Conservation (phyloP, 768 basidiomycete species). For the Kwoniella pini region DNA sequence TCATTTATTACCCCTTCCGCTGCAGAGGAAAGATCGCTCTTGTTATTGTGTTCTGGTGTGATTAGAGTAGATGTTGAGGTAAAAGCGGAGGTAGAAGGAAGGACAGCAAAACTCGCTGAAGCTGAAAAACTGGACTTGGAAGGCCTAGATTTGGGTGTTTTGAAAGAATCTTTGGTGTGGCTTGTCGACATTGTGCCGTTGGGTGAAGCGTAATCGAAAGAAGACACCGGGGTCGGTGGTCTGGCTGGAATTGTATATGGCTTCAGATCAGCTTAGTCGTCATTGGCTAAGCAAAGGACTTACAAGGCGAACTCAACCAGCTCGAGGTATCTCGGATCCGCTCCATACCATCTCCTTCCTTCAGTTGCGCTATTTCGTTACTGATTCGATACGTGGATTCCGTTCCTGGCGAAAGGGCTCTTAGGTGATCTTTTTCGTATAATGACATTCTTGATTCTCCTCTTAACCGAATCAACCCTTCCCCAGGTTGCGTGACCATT, state of each 20-base stretch:
- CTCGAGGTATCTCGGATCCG: conserved; percentile 12
- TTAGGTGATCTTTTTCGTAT: conserved; percentile 7
- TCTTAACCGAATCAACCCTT: conserved; percentile 14
- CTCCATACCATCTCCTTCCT: conserved; percentile 8
- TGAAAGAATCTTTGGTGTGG: conserved; percentile 13
- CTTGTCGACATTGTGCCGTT: background rate
- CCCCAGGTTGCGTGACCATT: background rate
- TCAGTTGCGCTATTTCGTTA: background rate
- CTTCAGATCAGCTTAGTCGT: too few species aligned
- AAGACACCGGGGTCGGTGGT: conserved; percentile 29
- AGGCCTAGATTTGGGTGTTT: conserved; percentile 19
- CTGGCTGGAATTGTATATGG: too few species aligned
- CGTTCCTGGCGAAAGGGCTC: background rate
- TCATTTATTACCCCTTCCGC: conserved; percentile 9
- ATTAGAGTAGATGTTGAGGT: background rate
- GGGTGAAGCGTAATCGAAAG: conserved; percentile 31
- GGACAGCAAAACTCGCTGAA: conserved; percentile 7
- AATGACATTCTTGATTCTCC: conserved; percentile 12
- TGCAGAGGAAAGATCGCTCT: background rate
- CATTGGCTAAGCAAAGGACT: too few species aligned
- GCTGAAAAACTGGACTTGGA: conserved; percentile 18
- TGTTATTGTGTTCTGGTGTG: conserved; percentile 3
- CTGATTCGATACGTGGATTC: conserved; percentile 3
- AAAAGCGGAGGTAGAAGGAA: background rate
- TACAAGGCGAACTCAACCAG: conserved; percentile 45